These are phyloP conservation scores for Xenoacremonium recifei DNA, from an alignment of 2,329 filamentous ascomycete genomes.

Conservation along the genomic window DNA sequence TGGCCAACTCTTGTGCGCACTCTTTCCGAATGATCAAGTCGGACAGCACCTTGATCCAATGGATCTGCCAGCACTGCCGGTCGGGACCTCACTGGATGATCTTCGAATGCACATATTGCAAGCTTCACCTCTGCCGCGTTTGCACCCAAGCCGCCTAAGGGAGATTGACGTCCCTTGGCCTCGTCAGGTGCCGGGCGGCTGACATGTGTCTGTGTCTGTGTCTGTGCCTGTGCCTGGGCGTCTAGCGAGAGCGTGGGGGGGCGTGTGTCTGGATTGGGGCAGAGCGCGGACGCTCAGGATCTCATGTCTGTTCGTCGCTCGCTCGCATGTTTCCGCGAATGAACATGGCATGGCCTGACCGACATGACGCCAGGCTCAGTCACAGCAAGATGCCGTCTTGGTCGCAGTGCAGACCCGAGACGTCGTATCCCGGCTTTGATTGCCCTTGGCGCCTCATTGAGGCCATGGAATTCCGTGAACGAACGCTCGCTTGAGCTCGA, in stretches of 20 bases:
- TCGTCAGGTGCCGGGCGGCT: neutral
- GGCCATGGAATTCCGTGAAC: neutral
- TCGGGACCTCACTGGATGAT: constrained; percentile 67
- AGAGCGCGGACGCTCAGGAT: no score
- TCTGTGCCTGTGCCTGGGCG: neutral
- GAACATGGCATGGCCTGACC: constrained; percentile 19
- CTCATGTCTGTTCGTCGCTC: constrained; percentile 2
- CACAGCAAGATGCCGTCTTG: constrained; percentile 13
- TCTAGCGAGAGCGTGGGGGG: neutral
- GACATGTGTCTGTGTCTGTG: neutral
- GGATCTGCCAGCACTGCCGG: constrained; percentile 64
- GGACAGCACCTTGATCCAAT: constrained; percentile 63
- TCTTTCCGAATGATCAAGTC: constrained; percentile 66
- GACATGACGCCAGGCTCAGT: constrained; percentile 17
- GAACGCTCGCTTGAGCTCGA: neutral
- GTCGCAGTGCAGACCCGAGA: constrained; percentile 19
- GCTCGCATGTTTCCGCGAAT: constrained; percentile 14
- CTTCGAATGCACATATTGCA: constrained; percentile 68
- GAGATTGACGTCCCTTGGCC: neutral
- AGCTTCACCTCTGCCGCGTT: constrained; percentile 60
- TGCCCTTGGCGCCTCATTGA: constrained; percentile 14
- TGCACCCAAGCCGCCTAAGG: constrained; percentile 46
- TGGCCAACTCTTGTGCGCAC: constrained; percentile 59
- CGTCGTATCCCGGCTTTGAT: constrained; percentile 17
- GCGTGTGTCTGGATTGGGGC: neutral